Evolutionary conservation across 352 stramenopile genomes (phyloP), one percentile per base, ranked within the genome.

Genomic region (Phytophthora ramorum): DNA sequence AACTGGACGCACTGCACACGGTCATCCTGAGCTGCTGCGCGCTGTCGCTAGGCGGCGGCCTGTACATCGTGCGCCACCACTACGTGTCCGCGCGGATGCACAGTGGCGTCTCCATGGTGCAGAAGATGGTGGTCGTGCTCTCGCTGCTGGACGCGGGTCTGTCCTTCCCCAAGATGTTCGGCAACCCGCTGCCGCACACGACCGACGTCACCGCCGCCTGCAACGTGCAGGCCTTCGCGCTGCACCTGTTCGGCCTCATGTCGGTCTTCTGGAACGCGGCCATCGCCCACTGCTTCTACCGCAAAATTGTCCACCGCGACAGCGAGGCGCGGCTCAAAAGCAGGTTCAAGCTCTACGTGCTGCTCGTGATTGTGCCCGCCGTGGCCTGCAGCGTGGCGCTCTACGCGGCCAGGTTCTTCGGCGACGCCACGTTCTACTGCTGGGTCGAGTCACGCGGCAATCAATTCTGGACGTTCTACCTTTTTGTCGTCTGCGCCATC

Each of bases 91-190:
- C 69, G 10, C 34, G 56, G 19, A 52, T 64, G 8, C 70, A 74
- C 38, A 73, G 71, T 30, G 76, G 66, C 32, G 63, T 83, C 32
- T 84, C 65, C 26, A 74, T 82, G 66, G 80, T 85, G 46, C 84
- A 90, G 56, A 87, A 77, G 71, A 92, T 92, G 84, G 80, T 92
- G 54, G 67, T 79, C 41, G 77, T 87, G 70, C 78, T 92, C 43
- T 85, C 82, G n/a, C 30, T 91, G 8, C 41, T 90, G n/a, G 82
- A 91, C 46, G 62, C 85, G 2, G 66, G 67, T 2, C 69, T 84
- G 28, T 75, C 71, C 9, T 61, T 89, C 28, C 82, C 82, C 16
- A 89, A 89, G 66, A 32, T 89, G 35, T 76, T 91, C 44, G 68
- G 69, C 3, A 63, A 75, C 16, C 78, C 79, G 9, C 13, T 69